A percentile compares a stretch with the other conserved stretches of the same genome.
Conservation (phyloP, 805 yeast genomes). For the Cephaloascus fragrans region DNA sequence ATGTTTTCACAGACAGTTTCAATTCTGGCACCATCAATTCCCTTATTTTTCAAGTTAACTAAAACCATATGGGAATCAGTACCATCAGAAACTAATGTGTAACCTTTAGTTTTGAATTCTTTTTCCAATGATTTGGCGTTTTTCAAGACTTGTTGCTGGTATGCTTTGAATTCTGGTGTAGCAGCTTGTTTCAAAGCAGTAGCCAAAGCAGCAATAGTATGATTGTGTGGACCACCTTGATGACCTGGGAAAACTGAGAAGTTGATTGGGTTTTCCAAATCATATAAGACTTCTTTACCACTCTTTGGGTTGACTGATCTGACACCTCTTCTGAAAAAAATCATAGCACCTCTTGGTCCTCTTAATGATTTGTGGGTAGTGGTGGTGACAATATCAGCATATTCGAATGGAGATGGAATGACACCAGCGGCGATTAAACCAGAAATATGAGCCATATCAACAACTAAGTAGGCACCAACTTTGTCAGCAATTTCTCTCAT, state of each 20-base stretch:
- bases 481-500: conserved; percentile 95
- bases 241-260: conserved; percentile 99
- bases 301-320: conserved; percentile 79
- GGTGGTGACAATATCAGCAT: conserved; percentile 95
- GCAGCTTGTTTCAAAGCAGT: conserved; percentile 93
- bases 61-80: conserved; percentile 97
- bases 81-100: conserved; percentile 83
- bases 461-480: conserved; percentile 93
- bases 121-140: conserved; percentile 80
- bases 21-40: conserved; percentile 93
- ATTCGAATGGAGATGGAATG: conserved; percentile 92
- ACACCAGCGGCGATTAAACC: conserved; percentile 95
- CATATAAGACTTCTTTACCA: conserved; percentile 86
- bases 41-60: conserved; percentile 79
- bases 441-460: conserved; percentile 98
- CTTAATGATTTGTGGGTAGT: conserved; percentile 97
- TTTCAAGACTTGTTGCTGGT: conserved; percentile 79
- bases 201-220: conserved; percentile 95
- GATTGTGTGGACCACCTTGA: conserved; percentile 99
- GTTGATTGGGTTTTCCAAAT: conserved; percentile 90
- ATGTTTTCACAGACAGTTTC: conserved; percentile 91
- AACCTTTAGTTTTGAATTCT: conserved; percentile 63
- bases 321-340: conserved; percentile 94
- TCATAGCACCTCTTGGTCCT: conserved; percentile 99
- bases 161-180: conserved; percentile 81